These are phyloP conservation scores for Silene conica DNA, from an alignment of 148 eudicot species.

Conservation along the genomic window DNA sequence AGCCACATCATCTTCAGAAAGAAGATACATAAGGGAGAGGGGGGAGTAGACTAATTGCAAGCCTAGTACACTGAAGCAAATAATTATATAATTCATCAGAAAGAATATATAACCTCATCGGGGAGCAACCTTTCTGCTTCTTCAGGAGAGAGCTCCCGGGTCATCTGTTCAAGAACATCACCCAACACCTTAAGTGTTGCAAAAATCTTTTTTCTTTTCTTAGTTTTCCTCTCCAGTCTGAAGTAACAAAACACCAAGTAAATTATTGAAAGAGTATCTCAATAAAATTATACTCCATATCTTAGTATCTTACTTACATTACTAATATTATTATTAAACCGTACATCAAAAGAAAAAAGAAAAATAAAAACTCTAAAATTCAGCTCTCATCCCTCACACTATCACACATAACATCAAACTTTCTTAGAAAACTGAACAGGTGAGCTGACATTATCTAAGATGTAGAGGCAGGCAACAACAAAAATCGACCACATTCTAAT, in stretches of 20 bases:
- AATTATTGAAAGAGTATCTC: not conserved
- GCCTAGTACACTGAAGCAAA: not conserved
- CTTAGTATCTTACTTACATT: too few species aligned
- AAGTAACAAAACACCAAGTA: slow-evolving; percentile 2
- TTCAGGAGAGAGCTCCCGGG: slow-evolving; percentile 80
- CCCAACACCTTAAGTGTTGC: slow-evolving; percentile 90
- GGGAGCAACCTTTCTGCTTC: slow-evolving; percentile 85
- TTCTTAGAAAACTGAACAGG: not conserved
- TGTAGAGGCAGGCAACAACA: not conserved
- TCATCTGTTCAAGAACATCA: slow-evolving; percentile 80
- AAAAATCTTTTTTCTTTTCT: slow-evolving; percentile 80
- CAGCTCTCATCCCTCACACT: not conserved
- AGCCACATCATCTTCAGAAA: not conserved
- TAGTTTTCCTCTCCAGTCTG: slow-evolving; percentile 88
- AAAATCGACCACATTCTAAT: not conserved
- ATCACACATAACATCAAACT: slow-evolving; percentile 1
- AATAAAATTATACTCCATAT: not conserved
- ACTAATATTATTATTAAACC: too few species aligned
- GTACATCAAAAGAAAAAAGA: too few species aligned
- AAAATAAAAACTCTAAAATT: not conserved
- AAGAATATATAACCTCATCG: slow-evolving; percentile 56
- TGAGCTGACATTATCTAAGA: not conserved
- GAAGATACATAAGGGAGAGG: not conserved
- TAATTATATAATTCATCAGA: not conserved
- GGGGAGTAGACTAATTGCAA: not conserved